These are phyloP conservation scores for Posidonia oceanica DNA, from an alignment of 116 monocot genomes.

Conservation along the genomic window DNA sequence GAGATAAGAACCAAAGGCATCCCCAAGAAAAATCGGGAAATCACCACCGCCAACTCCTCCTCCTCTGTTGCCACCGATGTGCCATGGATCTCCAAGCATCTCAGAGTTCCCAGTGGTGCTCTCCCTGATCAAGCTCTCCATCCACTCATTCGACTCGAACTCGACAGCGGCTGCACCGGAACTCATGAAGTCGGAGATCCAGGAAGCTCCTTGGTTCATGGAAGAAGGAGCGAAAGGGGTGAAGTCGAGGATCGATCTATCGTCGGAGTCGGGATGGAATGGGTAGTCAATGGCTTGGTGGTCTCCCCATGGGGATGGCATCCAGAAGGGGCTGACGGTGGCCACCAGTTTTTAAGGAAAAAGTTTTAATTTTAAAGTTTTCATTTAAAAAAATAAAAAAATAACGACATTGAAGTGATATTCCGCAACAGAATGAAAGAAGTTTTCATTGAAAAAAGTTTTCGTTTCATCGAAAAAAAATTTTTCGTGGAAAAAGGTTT, in stretches of 20 bases:
- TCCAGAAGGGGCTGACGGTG: constrained; percentile 1
- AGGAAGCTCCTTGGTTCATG: background rate
- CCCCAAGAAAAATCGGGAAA: constrained; percentile 25
- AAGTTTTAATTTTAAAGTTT: too few relatives aligned
- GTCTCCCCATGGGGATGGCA: constrained; percentile 3
- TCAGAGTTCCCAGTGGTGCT: constrained; percentile 20
- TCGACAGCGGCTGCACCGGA: constrained; percentile 13
- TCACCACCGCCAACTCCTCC: constrained; percentile 1
- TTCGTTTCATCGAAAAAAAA: too few relatives aligned
- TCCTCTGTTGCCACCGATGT: background rate
- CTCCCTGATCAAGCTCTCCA: constrained; percentile 62
- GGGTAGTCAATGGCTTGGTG: constrained; percentile 38
- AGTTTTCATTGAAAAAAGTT: too few relatives aligned
- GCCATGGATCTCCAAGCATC: constrained; percentile 3
- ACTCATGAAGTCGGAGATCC: constrained; percentile 11
- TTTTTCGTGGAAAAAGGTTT: too few relatives aligned
- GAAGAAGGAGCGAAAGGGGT: too few relatives aligned
- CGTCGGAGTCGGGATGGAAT: constrained; percentile 11
- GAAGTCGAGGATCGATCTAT: background rate
- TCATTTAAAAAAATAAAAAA: too few relatives aligned
- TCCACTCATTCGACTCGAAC: constrained; percentile 86
- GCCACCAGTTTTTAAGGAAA: too few relatives aligned
- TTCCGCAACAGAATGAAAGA: too few relatives aligned
- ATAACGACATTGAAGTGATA: too few relatives aligned
- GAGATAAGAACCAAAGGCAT: constrained; percentile 8